Conservation (phyloP, 257 asterid genomes). For the Ilex asprella region DNA sequence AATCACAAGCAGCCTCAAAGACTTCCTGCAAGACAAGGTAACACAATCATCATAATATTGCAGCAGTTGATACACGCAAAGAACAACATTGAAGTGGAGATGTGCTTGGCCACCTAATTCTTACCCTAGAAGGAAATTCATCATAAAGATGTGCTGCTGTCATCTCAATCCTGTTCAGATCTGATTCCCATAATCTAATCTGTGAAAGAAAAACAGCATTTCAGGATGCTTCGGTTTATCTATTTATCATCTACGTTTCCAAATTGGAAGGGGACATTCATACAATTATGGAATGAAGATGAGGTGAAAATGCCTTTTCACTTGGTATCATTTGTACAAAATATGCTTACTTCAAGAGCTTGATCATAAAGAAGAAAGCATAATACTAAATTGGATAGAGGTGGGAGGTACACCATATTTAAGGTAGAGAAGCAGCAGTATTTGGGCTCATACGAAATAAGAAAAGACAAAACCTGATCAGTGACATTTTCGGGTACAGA, state of each 20-base stretch:
- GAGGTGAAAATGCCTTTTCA: neutral
- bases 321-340: no score
- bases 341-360: no score
- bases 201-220: conserved; percentile 18
- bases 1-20: conserved; percentile 81
- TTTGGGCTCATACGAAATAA: neutral
- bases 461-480: conserved; percentile 56
- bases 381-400: neutral
- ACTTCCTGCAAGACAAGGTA: conserved; percentile 47
- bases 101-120: neutral
- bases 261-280: no score
- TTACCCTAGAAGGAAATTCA: conserved; percentile 80
- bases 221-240: neutral
- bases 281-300: no score
- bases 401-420: neutral
- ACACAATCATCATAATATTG: neutral
- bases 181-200: conserved; percentile 95
- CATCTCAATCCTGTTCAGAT: conserved; percentile 81
- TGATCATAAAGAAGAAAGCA: neutral
- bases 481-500: conserved; percentile 95
- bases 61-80: neutral
- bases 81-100: neutral
- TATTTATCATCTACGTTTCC: no score
- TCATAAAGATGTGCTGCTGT: conserved; percentile 61
- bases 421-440: conserved; percentile 1